Evolutionary conservation across 495 filamentous ascomycete genomes (phyloP).

Genomic region (Pyronema omphalodes): DNA sequence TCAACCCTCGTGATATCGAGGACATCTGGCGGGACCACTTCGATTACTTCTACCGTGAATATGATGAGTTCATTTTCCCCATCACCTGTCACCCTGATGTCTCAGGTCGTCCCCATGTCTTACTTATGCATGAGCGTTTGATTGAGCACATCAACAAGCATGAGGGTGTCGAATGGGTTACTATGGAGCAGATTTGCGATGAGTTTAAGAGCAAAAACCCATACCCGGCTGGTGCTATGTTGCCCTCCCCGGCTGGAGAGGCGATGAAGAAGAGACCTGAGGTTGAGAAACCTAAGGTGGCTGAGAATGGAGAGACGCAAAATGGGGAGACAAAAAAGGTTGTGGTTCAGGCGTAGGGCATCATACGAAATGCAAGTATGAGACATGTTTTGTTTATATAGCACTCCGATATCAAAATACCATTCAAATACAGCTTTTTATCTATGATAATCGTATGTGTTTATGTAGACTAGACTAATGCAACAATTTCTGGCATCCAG

Average conservation of each 20-base stretch:
- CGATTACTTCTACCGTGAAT: constrained; percentile 51
- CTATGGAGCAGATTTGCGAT: constrained; percentile 49
- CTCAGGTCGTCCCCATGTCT: constrained; percentile 44
- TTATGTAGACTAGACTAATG: too few species aligned
- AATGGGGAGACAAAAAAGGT: too few species aligned
- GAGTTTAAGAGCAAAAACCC: constrained; percentile 52
- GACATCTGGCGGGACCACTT: constrained; percentile 48
- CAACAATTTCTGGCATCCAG: too few species aligned
- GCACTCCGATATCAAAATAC: too few species aligned
- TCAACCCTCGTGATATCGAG: constrained; percentile 39
- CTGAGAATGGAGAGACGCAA: too few species aligned
- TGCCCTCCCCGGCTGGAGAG: constrained; percentile 43
- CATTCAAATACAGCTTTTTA: too few species aligned
- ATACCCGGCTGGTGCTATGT: constrained; percentile 43
- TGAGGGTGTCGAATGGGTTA: constrained; percentile 58
- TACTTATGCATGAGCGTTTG: constrained; percentile 48
- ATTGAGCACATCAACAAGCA: constrained; percentile 59
- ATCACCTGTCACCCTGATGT: constrained; percentile 57
- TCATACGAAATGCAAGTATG: too few species aligned
- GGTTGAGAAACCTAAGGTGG: not conserved
- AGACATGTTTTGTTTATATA: too few species aligned
- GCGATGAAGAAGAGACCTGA: constrained; percentile 25
- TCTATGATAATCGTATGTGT: too few species aligned
- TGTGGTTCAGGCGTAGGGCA: too few species aligned
- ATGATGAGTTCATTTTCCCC: constrained; percentile 48